A percentile compares a stretch with the other conserved stretches of the same genome.
These are phyloP conservation scores for Poa pratensis DNA, from an alignment of 176 grass and related monocot species.

Conservation along the genomic window DNA sequence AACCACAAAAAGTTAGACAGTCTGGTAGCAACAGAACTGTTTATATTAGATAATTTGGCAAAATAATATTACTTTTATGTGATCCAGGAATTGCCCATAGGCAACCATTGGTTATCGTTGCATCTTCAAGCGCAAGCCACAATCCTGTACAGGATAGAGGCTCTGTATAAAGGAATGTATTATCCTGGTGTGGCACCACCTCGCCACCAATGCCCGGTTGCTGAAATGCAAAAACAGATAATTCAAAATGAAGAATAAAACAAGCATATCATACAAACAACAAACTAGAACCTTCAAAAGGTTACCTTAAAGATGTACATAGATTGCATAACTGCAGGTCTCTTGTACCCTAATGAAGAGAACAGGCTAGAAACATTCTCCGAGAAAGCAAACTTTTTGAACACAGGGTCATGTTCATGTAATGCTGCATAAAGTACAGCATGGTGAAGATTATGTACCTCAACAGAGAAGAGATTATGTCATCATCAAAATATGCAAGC, in stretches of 20 bases:
- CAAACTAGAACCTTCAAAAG: constrained; percentile 17
- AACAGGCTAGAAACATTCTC: constrained; percentile 65
- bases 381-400: constrained; percentile 68
- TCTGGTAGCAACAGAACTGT: not conserved
- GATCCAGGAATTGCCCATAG: constrained; percentile 87
- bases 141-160: constrained; percentile 82
- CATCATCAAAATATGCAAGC: not conserved
- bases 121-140: constrained; percentile 97
- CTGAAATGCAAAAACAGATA: constrained; percentile 44
- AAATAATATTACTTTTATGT: constrained; percentile 71
- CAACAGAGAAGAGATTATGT: not conserved
- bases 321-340: constrained; percentile 83
- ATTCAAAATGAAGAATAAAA: constrained; percentile 14
- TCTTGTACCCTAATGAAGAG: constrained; percentile 84
- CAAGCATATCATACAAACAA: constrained; percentile 8
- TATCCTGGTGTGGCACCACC: constrained; percentile 97
- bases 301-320: constrained; percentile 99
- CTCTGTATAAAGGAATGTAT: constrained; percentile 83
- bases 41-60: not conserved
- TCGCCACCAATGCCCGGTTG: constrained; percentile 99
- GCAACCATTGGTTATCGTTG: constrained; percentile 76
- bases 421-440: constrained; percentile 62
- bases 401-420: constrained; percentile 91
- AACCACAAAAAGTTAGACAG: not conserved
- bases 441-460: constrained; percentile 27